phyloP scores from a whole-genome alignment of 129 eudicot species.

The Chrysanthemum seticuspe region DNA sequence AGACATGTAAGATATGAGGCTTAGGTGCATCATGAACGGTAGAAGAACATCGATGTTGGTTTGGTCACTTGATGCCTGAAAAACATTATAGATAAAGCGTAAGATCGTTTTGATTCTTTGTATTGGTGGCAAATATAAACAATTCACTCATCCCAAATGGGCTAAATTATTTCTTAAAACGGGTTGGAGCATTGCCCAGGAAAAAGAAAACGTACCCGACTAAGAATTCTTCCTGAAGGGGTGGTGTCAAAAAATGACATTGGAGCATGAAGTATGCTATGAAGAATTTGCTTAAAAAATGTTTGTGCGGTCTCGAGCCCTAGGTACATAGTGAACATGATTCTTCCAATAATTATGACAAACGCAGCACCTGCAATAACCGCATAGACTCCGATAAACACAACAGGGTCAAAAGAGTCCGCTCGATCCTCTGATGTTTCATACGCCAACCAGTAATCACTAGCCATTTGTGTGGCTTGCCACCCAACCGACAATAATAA shows the following conservation, averaged over 20 bases:
- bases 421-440: slow-evolving; percentile 50
- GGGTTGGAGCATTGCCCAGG: background rate
- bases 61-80: slow-evolving; percentile 81
- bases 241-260: slow-evolving; percentile 87
- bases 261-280: slow-evolving; percentile 68
- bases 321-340: slow-evolving; percentile 31
- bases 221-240: slow-evolving; percentile 75
- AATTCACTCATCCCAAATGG: too few species aligned
- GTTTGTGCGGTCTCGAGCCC: slow-evolving; percentile 61
- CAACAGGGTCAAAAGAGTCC: slow-evolving; percentile 32
- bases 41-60: slow-evolving; percentile 54
- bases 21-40: slow-evolving; percentile 48
- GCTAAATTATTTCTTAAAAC: too few species aligned
- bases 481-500: slow-evolving; percentile 39
- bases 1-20: slow-evolving; percentile 47
- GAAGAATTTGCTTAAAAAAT: slow-evolving; percentile 52
- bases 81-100: slow-evolving; percentile 11
- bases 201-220: slow-evolving; percentile 43
- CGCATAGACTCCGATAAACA: slow-evolving; percentile 51
- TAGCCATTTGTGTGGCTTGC: slow-evolving; percentile 56
- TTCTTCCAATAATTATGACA: slow-evolving; percentile 34
- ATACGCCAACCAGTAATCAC: slow-evolving; percentile 72
- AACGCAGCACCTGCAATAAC: slow-evolving; percentile 39
- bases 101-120: background rate
- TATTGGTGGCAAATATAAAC: background rate